Conservation (phyloP, 768 basidiomycete species). For the Boletus subparvulus region DNA sequence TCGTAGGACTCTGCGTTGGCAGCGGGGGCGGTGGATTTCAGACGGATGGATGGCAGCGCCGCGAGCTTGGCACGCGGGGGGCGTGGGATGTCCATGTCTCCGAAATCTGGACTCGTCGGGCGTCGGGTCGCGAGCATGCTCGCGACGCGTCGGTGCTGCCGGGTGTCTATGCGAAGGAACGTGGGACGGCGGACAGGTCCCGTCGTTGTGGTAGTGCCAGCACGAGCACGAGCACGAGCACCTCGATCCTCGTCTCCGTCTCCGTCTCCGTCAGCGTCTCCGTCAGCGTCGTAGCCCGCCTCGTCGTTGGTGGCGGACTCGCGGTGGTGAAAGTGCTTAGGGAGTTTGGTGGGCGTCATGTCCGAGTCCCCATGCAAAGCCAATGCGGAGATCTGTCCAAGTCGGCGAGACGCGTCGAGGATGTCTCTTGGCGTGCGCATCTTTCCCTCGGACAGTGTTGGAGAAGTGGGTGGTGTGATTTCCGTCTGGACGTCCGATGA, state of each 20-base stretch:
- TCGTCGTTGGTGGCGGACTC: slow-evolving; percentile 12
- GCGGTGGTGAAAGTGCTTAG: neutral
- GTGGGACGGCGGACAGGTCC: slow-evolving; percentile 8
- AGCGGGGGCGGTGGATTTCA: neutral
- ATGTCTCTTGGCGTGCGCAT: slow-evolving; percentile 5
- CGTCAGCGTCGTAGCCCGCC: slow-evolving; percentile 27
- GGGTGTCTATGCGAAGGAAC: slow-evolving; percentile 26
- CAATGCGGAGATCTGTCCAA: slow-evolving; percentile 2
- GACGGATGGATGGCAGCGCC: neutral
- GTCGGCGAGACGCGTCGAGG: slow-evolving; percentile 13
- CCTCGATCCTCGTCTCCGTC: neutral
- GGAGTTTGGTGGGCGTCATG: neutral
- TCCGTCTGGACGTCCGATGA: slow-evolving; percentile 20
- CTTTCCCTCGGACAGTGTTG: slow-evolving; percentile 11
- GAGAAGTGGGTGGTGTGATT: slow-evolving; percentile 21
- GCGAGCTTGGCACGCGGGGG: neutral
- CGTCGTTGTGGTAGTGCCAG: neutral
- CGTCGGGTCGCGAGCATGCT: slow-evolving; percentile 24
- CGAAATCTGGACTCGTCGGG: neutral
- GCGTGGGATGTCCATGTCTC: neutral
- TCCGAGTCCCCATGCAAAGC: neutral
- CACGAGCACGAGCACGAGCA: neutral
- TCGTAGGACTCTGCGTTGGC: slow-evolving; percentile 8
- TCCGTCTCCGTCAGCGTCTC: slow-evolving; percentile 9
- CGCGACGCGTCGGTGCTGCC: slow-evolving; percentile 24